Conservation (phyloP, 2,329 filamentous ascomycete species). For the Madurella mycetomatis region DNA sequence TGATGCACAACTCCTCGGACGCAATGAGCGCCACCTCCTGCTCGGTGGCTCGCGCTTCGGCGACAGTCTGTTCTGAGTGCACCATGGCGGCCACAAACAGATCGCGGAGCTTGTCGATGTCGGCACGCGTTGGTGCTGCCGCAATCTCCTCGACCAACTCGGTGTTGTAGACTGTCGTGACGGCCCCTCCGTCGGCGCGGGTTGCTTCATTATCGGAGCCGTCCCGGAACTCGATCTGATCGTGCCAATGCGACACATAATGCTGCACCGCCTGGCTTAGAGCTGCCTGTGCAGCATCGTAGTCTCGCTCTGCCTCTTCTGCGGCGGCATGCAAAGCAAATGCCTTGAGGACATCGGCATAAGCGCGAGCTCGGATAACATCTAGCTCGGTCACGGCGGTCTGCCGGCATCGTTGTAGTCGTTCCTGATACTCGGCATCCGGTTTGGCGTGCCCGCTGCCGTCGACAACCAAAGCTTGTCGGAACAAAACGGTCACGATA, state of each 20-base stretch:
- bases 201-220: constrained; percentile 7
- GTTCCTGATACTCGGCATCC: constrained; percentile 21
- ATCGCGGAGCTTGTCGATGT: constrained; percentile 25
- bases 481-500: constrained; percentile 23
- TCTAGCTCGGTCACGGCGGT: constrained; percentile 18
- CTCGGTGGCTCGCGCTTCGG: constrained; percentile 23
- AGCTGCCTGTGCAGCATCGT: constrained; percentile 16
- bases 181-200: constrained; percentile 16
- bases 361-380: constrained; percentile 21
- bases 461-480: constrained; percentile 22
- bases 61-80: constrained; percentile 20
- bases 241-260: constrained; percentile 26
- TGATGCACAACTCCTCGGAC: constrained; percentile 23
- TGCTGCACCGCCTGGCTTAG: constrained; percentile 20
- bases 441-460: constrained; percentile 3
- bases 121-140: constrained; percentile 23
- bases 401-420: constrained; percentile 17
- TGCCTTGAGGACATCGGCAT: constrained; percentile 23
- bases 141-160: constrained; percentile 25
- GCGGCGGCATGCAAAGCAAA: constrained; percentile 22
- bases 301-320: constrained; percentile 19
- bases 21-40: constrained; percentile 24
- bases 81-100: constrained; percentile 24
- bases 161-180: constrained; percentile 25
- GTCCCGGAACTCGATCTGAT: constrained; percentile 21